Conservation (phyloP, 768 basidiomycete species). For the Guyanaporus albipodus region DNA sequence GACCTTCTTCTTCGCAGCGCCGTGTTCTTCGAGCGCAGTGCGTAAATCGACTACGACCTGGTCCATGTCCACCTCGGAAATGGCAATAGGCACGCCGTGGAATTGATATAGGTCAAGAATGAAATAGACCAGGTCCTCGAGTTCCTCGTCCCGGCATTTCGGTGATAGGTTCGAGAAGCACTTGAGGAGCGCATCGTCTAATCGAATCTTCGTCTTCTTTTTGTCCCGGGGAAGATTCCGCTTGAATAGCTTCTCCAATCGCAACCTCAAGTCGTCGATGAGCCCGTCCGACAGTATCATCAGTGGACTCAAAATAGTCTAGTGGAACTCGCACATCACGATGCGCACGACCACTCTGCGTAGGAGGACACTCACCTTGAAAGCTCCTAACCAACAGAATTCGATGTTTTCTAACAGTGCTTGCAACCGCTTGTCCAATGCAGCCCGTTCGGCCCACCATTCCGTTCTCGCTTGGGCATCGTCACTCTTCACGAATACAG, state of each 20-base stretch:
- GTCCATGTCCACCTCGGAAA: constrained; percentile 88
- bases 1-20: constrained; percentile 35
- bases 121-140: constrained; percentile 94
- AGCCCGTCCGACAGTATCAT: constrained; percentile 40
- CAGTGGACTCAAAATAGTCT: constrained; percentile 59
- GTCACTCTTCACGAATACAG: constrained; percentile 64
- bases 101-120: constrained; percentile 92
- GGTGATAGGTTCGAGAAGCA: constrained; percentile 84
- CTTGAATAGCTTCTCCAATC: constrained; percentile 74
- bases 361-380: constrained; percentile 63
- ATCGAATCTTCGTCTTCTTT: constrained; percentile 48
- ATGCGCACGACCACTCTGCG: not conserved
- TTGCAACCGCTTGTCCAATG: constrained; percentile 72
- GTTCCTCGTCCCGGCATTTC: constrained; percentile 84
- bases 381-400: constrained; percentile 95
- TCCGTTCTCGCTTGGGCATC: constrained; percentile 58
- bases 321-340: not conserved
- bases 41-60: constrained; percentile 88
- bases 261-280: constrained; percentile 54
- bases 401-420: constrained; percentile 82
- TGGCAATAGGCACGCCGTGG: constrained; percentile 83
- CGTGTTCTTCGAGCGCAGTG: constrained; percentile 68
- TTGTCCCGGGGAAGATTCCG: constrained; percentile 62
- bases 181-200: constrained; percentile 76
- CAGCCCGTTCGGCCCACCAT: constrained; percentile 85